phyloP scores from a whole-genome alignment of 306 rosid genomes.

The Cucurbita moschata region DNA sequence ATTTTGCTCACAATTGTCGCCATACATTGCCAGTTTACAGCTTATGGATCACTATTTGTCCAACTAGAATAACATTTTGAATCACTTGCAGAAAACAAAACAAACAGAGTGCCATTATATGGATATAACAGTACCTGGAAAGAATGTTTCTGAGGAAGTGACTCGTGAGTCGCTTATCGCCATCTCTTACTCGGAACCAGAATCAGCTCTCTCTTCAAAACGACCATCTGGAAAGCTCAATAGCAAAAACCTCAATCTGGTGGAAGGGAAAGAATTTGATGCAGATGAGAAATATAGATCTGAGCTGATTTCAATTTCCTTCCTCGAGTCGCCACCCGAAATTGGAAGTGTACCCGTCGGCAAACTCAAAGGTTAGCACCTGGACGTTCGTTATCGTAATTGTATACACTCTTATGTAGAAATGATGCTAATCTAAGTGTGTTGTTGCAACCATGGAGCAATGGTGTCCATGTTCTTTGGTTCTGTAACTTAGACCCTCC shows the following conservation, averaged over 20 bases:
- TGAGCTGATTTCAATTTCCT: slow-evolving; percentile 40
- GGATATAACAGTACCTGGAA: slow-evolving; percentile 24
- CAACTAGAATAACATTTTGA: slow-evolving; percentile 1
- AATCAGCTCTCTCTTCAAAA: slow-evolving; percentile 15
- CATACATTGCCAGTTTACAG: background rate
- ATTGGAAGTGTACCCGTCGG: slow-evolving; percentile 18
- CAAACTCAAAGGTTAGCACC: slow-evolving; percentile 10
- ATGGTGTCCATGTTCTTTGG: background rate
- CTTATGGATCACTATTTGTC: background rate
- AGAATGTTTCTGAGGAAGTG: slow-evolving; percentile 29
- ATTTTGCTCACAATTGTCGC: background rate
- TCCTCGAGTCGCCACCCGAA: slow-evolving; percentile 26
- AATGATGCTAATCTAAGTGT: background rate
- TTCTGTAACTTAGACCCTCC: background rate
- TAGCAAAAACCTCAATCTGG: background rate
- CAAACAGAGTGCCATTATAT: slow-evolving; percentile 17
- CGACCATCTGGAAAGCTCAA: slow-evolving; percentile 12
- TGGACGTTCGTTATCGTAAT: background rate
- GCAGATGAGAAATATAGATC: slow-evolving; percentile 31
- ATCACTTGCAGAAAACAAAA: slow-evolving; percentile 13
- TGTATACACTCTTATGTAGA: background rate
- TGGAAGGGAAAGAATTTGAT: slow-evolving; percentile 10
- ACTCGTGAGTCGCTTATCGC: slow-evolving; percentile 44
- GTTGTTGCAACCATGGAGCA: background rate
- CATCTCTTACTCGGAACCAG: slow-evolving; percentile 32